Conservation (phyloP, 176 grass and related monocot genomes). For the Oryza glaberrima region DNA sequence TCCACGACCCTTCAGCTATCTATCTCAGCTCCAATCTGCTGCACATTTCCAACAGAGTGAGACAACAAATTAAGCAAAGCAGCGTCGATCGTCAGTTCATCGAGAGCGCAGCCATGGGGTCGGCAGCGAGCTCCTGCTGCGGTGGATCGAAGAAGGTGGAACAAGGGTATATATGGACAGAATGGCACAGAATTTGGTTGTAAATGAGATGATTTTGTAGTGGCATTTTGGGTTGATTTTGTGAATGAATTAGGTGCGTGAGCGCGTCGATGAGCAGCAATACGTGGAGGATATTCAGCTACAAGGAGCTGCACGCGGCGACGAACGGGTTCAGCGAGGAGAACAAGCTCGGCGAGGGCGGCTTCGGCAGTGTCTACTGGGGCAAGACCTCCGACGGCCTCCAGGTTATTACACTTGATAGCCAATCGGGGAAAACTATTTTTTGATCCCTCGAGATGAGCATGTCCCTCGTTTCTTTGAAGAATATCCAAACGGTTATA, state of each 20-base stretch:
- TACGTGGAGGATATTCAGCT: slow-evolving; percentile 66
- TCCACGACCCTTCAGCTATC: too few species aligned
- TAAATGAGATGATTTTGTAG: too few species aligned
- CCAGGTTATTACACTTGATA: slow-evolving; percentile 21
- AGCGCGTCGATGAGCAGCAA: slow-evolving; percentile 33
- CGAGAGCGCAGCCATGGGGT: slow-evolving; percentile 42
- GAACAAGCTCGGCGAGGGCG: slow-evolving; percentile 75
- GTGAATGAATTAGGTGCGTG: slow-evolving; percentile 9
- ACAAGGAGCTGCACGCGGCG: slow-evolving; percentile 69
- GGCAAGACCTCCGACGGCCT: slow-evolving; percentile 66
- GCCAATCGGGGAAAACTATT: too few species aligned
- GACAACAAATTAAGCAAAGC: neutral
- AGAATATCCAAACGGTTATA: too few species aligned
- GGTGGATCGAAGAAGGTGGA: slow-evolving; percentile 50
- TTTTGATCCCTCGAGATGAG: too few species aligned
- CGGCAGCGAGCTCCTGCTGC: slow-evolving; percentile 57
- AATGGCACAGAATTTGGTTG: too few species aligned
- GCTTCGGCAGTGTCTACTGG: slow-evolving; percentile 78
- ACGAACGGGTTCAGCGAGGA: slow-evolving; percentile 75
- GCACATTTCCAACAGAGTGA: neutral
- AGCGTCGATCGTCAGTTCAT: neutral
- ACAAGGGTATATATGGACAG: slow-evolving; percentile 29
- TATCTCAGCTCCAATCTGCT: neutral
- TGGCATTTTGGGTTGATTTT: neutral
- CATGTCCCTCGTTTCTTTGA: too few species aligned